Evolutionary conservation across 805 yeast genomes (phyloP), one percentile per base, ranked within the genome.

Genomic region (Lipomyces starkeyi): DNA sequence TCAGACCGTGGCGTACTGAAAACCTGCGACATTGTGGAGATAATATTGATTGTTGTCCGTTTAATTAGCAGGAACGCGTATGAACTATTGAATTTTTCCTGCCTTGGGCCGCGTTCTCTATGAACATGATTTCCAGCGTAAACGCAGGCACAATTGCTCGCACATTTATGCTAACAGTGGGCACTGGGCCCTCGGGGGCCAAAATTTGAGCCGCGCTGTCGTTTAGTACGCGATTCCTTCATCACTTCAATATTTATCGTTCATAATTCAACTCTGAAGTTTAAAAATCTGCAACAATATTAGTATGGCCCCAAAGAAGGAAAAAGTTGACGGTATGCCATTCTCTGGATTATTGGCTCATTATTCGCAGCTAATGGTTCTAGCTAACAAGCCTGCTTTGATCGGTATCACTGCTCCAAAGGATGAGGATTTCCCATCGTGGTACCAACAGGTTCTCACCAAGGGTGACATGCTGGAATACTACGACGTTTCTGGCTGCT

Each of bases 401-500:
- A 91, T 95, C 74, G 99, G 99, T 80, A 94, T 95, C 79, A 95
- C 98, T 58, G 97, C 91, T 62, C 97, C 92, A 80, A 95, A 95
- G 82, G 86, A 88, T 71, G 84, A 87, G 76, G 99, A 95, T 79
- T 95, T 95, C 84, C 88, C 99, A 70, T 88, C 93, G 63, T 95
- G 99, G 99, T 95, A 95, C 83, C 93, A 93, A 76, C 99, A 95
- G 83, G 89, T 96, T 68, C 85, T 93, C 73, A 91, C 96, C 76
- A 95, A 95, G 82, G 97, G 97, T 81, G 99, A 95, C 81, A 91
- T 96, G 97, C 85, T 95, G 76, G 99, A 96, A 79, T 95, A 95
- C 84, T 95, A 95, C 78, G 99, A 96, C 78, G 98, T 95, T 62
- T 93, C 98, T 62, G 99, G 99, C 75, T 95, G 99, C 84, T 95